phyloP scores from a whole-genome alignment of 1,284 basidiomycete species.

The Boletellus deceptivus region DNA sequence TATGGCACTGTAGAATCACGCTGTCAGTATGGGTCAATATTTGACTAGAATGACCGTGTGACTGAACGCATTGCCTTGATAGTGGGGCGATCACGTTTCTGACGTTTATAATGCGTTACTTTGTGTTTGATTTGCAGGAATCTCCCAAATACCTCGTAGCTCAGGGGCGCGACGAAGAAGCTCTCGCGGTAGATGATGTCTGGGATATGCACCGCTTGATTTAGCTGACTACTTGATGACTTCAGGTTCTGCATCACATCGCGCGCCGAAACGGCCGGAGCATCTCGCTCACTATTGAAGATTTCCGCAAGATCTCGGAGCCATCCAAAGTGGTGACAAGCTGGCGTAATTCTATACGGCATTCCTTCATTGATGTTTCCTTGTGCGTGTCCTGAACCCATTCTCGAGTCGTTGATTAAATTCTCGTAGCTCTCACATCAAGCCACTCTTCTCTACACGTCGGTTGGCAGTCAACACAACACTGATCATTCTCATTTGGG shows the following conservation, averaged over 20 bases:
- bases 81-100: conserved; percentile 48
- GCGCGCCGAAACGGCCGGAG: conserved; percentile 52
- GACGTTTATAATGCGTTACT: conserved; percentile 45
- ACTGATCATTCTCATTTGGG: conserved; percentile 55
- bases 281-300: conserved; percentile 44
- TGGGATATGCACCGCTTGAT: not conserved
- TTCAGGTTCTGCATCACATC: conserved; percentile 45
- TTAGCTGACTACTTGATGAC: not conserved
- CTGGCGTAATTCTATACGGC: conserved; percentile 37
- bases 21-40: conserved; percentile 32
- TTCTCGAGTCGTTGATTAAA: not conserved
- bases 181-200: conserved; percentile 40
- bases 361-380: conserved; percentile 42
- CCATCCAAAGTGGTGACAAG: conserved; percentile 16
- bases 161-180: conserved; percentile 56
- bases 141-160: conserved; percentile 60
- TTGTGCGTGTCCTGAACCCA: conserved; percentile 29
- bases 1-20: conserved; percentile 33
- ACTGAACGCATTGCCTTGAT: conserved; percentile 2
- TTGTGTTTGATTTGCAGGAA: conserved; percentile 50
- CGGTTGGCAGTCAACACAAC: conserved; percentile 51
- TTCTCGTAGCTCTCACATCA: conserved; percentile 42
- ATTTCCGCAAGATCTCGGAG: conserved; percentile 38
- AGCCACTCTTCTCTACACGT: conserved; percentile 49
- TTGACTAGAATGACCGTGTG: not conserved